phyloP scores from a whole-genome alignment of 257 asterid genomes.

The Mitragyna speciosa region DNA sequence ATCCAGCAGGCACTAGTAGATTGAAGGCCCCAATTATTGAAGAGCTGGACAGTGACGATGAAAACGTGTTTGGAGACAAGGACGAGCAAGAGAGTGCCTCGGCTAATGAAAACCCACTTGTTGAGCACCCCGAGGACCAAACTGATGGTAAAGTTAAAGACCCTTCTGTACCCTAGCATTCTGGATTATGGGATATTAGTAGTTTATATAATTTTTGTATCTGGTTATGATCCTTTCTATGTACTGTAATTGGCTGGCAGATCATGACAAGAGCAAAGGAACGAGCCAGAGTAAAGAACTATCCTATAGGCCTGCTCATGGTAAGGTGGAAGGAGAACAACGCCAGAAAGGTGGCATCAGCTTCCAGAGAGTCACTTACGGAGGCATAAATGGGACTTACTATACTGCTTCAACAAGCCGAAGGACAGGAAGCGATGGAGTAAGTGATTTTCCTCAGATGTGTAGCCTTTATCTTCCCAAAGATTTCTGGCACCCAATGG shows the following conservation, averaged over 20 bases:
- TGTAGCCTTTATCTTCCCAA: neutral
- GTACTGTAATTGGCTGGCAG: constrained; percentile 27
- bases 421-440: constrained; percentile 65
- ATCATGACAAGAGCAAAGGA: constrained; percentile 19
- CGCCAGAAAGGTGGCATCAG: constrained; percentile 35
- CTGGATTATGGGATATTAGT: neutral
- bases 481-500: neutral
- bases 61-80: constrained; percentile 20
- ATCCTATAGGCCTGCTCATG: constrained; percentile 12
- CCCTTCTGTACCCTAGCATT: neutral
- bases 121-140: constrained; percentile 87
- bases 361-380: constrained; percentile 73
- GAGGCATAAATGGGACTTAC: constrained; percentile 74
- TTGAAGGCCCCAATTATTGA: constrained; percentile 50
- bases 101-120: constrained; percentile 50
- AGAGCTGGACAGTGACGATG: constrained; percentile 61
- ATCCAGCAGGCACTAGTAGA: constrained; percentile 25
- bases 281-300: constrained; percentile 23
- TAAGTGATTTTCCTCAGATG: constrained; percentile 23
- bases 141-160: constrained; percentile 37
- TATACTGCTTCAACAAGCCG: constrained; percentile 62
- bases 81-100: constrained; percentile 23
- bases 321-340: constrained; percentile 26
- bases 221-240: neutral
- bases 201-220: neutral